phyloP scores from a whole-genome alignment of 257 asterid genomes.

The Mentha longifolia region DNA sequence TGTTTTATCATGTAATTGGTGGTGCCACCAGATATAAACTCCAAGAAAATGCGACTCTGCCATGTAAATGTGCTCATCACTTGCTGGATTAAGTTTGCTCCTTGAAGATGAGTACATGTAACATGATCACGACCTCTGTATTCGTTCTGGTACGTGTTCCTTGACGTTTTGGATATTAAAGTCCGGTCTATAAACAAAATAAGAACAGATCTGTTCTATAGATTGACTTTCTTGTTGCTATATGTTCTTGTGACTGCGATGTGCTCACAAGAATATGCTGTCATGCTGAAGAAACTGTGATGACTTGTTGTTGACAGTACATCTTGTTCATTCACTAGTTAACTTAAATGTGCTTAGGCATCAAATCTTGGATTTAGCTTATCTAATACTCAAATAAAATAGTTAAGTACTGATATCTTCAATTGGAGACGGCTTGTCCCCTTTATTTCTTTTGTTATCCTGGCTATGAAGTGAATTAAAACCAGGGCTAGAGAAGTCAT shows the following conservation, averaged over 20 bases:
- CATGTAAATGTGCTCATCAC: no score
- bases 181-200: not conserved
- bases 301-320: not conserved
- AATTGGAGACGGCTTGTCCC: not conserved
- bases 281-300: no score
- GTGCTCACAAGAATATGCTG: no score
- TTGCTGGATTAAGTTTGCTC: not conserved
- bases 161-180: conserved; percentile 5
- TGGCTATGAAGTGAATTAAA: conserved; percentile 2
- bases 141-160: conserved; percentile 8
- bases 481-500: no score
- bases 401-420: not conserved
- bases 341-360: not conserved
- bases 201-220: no score
- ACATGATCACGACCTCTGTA: not conserved
- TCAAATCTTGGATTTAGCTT: not conserved
- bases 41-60: not conserved
- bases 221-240: no score
- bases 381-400: conserved; percentile 15
- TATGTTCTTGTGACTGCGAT: no score
- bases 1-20: not conserved
- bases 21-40: not conserved
- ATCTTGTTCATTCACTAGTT: conserved; percentile 13
- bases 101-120: not conserved
- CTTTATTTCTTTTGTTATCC: not conserved